Evolutionary conservation across 371 early-diverging fungal species (phyloP), one percentile per base, ranked within the genome.

Genomic region (Fennellomyces sp.): DNA sequence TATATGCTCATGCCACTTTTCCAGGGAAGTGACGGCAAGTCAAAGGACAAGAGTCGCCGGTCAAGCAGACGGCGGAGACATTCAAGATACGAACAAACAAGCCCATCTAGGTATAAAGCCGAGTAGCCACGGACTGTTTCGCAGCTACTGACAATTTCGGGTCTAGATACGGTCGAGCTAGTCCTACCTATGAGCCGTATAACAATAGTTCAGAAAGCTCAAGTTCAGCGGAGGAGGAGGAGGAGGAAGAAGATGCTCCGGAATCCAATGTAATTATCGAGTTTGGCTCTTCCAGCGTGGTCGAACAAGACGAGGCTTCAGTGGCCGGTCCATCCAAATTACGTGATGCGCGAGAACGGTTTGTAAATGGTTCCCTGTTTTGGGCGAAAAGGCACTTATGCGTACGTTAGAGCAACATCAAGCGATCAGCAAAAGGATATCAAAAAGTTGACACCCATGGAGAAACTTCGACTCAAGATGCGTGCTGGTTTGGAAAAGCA

Each of bases 391-490:
- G n/a, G n/a, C n/a, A n/a, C n/a, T n/a, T n/a, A n/a, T n/a, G n/a
- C n/a, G n/a, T n/a, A n/a, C n/a, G n/a, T n/a, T n/a, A n/a, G n/a
- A n/a, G n/a, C n/a, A n/a, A n/a, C n/a, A n/a, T n/a, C n/a, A 49
- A 33, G 35, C 8, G 15, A 53, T 17, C 19, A 10, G n/a, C 55
- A 25, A 54, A 28, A 54, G 15, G 35, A 31, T n/a, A 31, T 39
- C 38, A 77, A 70, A 51, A 77, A 77, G 39, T 48, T 81, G 39
- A 77, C 76, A n/a, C 81, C 81, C 1, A 77, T 81, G 81, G 81
- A 81, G 31, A 78, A 76, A 58, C 60, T 81, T 8, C 73, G 74
- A 36, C 38, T 78, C 29, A 81, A 72, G 42, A 78, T 81, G 81
- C 66, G 78, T 45, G 71, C 65, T 50, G 78, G 78, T n/a, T 52